These are phyloP conservation scores for Ensete glaucum DNA, from an alignment of 176 grass and related monocot species.

Conservation along the genomic window DNA sequence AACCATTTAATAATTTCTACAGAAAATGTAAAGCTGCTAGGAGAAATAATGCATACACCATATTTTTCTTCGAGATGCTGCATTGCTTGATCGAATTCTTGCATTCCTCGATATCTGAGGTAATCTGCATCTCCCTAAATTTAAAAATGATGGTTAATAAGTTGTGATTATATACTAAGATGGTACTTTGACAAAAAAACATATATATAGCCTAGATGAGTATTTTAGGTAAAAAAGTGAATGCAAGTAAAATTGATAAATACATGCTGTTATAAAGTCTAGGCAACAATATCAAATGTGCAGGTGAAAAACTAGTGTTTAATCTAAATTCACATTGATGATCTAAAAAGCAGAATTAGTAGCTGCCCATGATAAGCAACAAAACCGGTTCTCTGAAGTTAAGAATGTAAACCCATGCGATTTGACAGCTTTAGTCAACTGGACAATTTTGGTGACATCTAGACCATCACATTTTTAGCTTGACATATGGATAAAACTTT, in stretches of 20 bases:
- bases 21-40: neutral
- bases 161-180: slow-evolving; percentile 3
- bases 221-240: neutral
- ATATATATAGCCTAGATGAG: neutral
- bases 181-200: neutral
- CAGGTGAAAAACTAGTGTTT: neutral
- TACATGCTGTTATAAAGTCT: neutral
- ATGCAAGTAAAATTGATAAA: too few relatives aligned
- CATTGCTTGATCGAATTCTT: slow-evolving; percentile 85
- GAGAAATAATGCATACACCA: slow-evolving; percentile 40
- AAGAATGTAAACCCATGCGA: too few relatives aligned
- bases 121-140: slow-evolving; percentile 71
- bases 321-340: neutral
- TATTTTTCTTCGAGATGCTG: slow-evolving; percentile 88
- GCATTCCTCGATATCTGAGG: slow-evolving; percentile 70
- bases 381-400: too few relatives aligned
- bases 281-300: neutral
- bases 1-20: neutral
- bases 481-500: neutral
- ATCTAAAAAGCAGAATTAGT: too few relatives aligned
- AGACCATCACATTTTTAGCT: neutral
- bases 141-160: slow-evolving; percentile 7
- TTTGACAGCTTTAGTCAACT: neutral
- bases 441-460: neutral
- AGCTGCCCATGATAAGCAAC: too few relatives aligned